Evolutionary conservation across 306 rosid species (phyloP).

Genomic region (Alnus rubra): DNA sequence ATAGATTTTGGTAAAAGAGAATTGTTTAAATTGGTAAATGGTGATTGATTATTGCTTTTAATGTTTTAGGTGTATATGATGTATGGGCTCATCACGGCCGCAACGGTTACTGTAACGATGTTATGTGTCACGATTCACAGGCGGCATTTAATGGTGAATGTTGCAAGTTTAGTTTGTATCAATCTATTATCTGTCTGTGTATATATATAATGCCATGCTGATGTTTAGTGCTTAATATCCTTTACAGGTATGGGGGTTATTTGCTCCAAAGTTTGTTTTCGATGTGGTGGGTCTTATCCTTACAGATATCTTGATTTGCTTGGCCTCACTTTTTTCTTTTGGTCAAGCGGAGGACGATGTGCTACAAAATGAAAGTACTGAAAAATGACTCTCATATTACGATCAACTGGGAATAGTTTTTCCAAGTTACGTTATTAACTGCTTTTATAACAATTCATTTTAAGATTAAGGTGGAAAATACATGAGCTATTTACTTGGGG

Average conservation of each 20-base stretch:
- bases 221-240: conserved; percentile 9
- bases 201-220: conserved; percentile 8
- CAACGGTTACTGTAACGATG: conserved; percentile 65
- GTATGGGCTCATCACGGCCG: conserved; percentile 67
- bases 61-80: conserved; percentile 64
- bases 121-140: conserved; percentile 84
- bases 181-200: background rate
- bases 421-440: background rate
- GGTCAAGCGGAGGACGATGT: conserved; percentile 34
- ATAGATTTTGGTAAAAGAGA: background rate
- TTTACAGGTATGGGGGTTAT: conserved; percentile 96
- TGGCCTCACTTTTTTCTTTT: conserved; percentile 73
- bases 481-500: no score
- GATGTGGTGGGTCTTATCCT: conserved; percentile 73
- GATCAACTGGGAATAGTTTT: background rate
- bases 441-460: background rate
- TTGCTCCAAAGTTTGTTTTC: conserved; percentile 93
- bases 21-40: background rate
- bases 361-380: conserved; percentile 18
- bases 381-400: background rate
- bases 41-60: conserved; percentile 15
- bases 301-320: conserved; percentile 66
- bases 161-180: background rate
- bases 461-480: background rate
- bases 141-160: conserved; percentile 91